Evolutionary conservation across 805 yeast species (phyloP), one percentile per base, ranked within the genome.

Genomic region (Debaryomyces prosopidis): DNA sequence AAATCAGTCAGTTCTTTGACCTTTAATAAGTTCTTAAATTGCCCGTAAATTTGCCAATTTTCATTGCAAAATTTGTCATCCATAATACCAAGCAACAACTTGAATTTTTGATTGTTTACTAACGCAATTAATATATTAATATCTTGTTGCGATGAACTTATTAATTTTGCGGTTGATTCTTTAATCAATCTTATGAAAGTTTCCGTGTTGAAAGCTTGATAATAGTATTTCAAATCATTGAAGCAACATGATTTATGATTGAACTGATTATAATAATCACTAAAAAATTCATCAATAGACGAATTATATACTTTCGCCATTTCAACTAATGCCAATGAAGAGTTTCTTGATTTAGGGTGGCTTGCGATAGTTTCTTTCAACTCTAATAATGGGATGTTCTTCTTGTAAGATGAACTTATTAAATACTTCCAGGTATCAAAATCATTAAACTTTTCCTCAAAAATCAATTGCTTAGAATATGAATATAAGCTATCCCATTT

Each of bases 361-460:
- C 36, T 37, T 26, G 42, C 36, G 19, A 60, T 52, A 5, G 36
- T 38, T 3, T 36, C 27, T 18, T 51, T 46, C 6, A 59, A 26
- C 1, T 77, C 61, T 2, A 69, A 73, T 9, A 63, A 64, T 2
- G 65, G 40, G 43, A 62, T 54, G 10, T 55, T 63, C 17, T 76
- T 50, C 19, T 73, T 53, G 15, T 58, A 54, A 0, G 75, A 73
- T 2, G 90, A 67, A 37, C 70, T 65, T 16, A 80, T 73, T 40
- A 78, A 63, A 14, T 71, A 66, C 51, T 81, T 78, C 88, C 95
- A 89, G 32, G 89, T 80, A 45, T 80, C 78, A 72, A 81, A 91
- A 60, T 90, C 96, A 61, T 91, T 89, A 44, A 86, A 76, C 8
- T 71, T 61, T 18, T 75, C 65, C 3, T 65, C 68, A 14, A 74